Conservation (phyloP, 768 basidiomycete genomes). For the Suillus weaverae region DNA sequence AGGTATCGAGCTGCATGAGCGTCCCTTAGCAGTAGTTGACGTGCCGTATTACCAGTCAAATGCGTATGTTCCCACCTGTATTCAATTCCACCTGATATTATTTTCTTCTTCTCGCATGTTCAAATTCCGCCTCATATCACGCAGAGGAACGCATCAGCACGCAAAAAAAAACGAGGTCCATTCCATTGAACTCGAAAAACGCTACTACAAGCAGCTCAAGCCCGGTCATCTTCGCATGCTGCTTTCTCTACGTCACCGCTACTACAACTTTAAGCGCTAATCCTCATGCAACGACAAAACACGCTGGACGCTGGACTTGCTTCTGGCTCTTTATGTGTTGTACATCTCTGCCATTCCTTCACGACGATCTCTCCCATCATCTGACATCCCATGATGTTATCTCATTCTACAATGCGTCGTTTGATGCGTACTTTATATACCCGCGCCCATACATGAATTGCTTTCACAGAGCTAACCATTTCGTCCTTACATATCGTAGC, state of each 20-base stretch:
- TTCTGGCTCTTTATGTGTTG: neutral
- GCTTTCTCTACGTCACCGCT: neutral
- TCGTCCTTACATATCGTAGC: neutral
- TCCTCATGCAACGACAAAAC: neutral
- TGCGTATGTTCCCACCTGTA: neutral
- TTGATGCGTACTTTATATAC: neutral
- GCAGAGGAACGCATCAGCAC: neutral
- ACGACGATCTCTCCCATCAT: neutral
- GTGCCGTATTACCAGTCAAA: neutral
- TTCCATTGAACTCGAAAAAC: neutral
- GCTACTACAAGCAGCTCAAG: neutral
- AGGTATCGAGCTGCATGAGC: neutral
- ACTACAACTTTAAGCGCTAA: neutral
- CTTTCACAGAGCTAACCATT: neutral
- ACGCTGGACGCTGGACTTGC: neutral
- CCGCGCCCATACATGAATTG: neutral
- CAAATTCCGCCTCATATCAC: neutral
- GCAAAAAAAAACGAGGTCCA: neutral
- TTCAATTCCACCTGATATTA: neutral
- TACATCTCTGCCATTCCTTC: neutral
- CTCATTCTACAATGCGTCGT: neutral
- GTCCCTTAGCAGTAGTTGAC: neutral
- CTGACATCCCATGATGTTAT: neutral
- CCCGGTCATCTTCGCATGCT: neutral
- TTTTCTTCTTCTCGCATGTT: neutral